Evolutionary conservation across 148 eudicot species (phyloP), one percentile per base, ranked within the genome.

Genomic region (Arctostaphylos glauca): DNA sequence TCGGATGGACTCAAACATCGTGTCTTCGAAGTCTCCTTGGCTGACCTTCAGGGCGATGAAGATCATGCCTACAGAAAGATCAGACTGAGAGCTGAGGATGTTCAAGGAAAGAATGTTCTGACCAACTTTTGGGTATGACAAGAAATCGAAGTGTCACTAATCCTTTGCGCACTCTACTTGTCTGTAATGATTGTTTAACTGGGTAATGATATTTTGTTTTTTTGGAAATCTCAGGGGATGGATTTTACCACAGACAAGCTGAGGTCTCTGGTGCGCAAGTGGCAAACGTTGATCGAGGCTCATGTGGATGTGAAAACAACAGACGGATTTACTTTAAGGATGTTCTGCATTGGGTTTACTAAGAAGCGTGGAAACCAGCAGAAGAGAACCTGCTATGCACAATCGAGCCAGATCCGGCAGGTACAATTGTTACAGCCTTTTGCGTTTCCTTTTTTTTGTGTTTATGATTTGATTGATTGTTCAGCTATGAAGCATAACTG

Each of bases 1-100:
- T 90, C 92, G 2, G 92, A 90, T 25, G 92, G 92, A 25, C 92
- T 90, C 58, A 90, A 90, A 74, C 92, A 90, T 54, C 83, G 90
- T 80, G 91, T 90, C 12, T 87, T 90, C 73, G 92, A 90, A 80
- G 89, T 87, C 49, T 85, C 88, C 13, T 81, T 90, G 78, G 92
- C 92, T 80, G 92, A 90, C 79, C 89, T 90, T 78, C 85, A 83
- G 50, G 71, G 71, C 8, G 85, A 83, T 70, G 85, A 83, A 67
- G 85, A 83, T 70, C 59, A 78, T 71, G 77, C 85, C 68, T 83
- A 78, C 85, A 83, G 85, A 43, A 83, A 83, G 82, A 83, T 83
- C 77, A 78, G 85, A 31, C 85, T 83, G 62, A 83, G 85, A 70
- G 85, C 85, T 47, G 85, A 83, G 47, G 85, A 83, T 83, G 77